A percentile compares a stretch with the other conserved stretches of the same genome.
phyloP scores from a whole-genome alignment of 768 basidiomycete genomes.

The Lentinula raphanica region DNA sequence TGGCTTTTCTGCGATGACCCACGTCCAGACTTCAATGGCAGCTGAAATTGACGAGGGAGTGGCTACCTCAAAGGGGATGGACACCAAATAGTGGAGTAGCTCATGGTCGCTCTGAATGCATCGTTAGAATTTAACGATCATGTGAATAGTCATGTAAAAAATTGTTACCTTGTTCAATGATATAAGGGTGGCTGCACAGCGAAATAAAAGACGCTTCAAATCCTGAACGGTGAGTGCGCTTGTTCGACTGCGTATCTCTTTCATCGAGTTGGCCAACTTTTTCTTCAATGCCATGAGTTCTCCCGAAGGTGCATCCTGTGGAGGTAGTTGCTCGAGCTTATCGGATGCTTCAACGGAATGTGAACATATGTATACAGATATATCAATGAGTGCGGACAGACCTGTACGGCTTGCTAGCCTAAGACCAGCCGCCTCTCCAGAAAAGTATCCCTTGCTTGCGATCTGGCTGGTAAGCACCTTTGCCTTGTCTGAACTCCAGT shows the following conservation, averaged over 20 bases:
- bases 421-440: constrained; percentile 81
- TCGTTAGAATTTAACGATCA: neutral
- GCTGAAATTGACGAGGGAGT: constrained; percentile 81
- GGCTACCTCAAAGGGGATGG: constrained; percentile 83
- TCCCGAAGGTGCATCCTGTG: constrained; percentile 48
- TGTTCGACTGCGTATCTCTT: constrained; percentile 66
- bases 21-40: constrained; percentile 93
- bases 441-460: constrained; percentile 85
- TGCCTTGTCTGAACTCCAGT: constrained; percentile 65
- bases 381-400: constrained; percentile 21
- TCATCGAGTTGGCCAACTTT: constrained; percentile 61
- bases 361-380: neutral
- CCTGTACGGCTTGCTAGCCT: constrained; percentile 64
- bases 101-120: constrained; percentile 70
- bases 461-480: constrained; percentile 81
- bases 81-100: constrained; percentile 81
- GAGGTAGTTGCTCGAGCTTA: constrained; percentile 56
- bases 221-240: constrained; percentile 77
- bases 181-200: constrained; percentile 79
- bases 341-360: constrained; percentile 38
- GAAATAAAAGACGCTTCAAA: constrained; percentile 78
- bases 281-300: constrained; percentile 64
- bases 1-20: constrained; percentile 86
- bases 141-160: neutral
- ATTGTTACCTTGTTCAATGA: constrained; percentile 60